A percentile compares a stretch with the other conserved stretches of the same genome.
phyloP scores from a whole-genome alignment of 2,329 filamentous ascomycete genomes.

The Penicillium psychrosexuale region DNA sequence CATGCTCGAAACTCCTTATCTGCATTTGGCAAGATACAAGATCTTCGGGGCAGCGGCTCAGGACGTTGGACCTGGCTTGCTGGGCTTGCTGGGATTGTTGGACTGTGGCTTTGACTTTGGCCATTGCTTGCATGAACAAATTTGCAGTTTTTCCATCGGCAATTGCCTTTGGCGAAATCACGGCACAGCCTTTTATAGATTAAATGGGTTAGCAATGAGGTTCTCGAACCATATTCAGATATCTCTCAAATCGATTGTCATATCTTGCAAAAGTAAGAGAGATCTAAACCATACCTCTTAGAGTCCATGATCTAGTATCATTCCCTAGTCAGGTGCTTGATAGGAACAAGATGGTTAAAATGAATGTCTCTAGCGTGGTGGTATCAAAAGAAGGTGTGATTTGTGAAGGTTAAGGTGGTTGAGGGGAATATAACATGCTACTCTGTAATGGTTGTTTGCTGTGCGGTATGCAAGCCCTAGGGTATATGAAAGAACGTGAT shows the following conservation, averaged over 20 bases:
- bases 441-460: background rate
- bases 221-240: background rate
- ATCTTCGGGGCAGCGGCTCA: background rate
- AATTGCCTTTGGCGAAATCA: constrained; percentile 9
- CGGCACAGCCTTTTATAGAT: background rate
- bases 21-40: background rate
- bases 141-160: constrained; percentile 10
- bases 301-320: background rate
- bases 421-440: background rate
- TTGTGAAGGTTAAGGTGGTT: background rate
- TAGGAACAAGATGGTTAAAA: background rate
- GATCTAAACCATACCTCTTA: background rate
- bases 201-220: background rate
- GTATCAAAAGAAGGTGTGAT: background rate
- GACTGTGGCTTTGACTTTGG: background rate
- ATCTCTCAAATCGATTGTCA: background rate
- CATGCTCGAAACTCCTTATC: constrained; percentile 4
- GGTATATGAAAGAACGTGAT: background rate
- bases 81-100: background rate
- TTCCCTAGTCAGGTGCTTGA: background rate
- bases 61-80: background rate
- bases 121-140: constrained; percentile 10
- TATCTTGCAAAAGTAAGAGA: background rate
- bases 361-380: background rate
- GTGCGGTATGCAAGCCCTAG: background rate